Evolutionary conservation across 208 protist species (phyloP).

Genomic region (Leishmania amazonensis): DNA sequence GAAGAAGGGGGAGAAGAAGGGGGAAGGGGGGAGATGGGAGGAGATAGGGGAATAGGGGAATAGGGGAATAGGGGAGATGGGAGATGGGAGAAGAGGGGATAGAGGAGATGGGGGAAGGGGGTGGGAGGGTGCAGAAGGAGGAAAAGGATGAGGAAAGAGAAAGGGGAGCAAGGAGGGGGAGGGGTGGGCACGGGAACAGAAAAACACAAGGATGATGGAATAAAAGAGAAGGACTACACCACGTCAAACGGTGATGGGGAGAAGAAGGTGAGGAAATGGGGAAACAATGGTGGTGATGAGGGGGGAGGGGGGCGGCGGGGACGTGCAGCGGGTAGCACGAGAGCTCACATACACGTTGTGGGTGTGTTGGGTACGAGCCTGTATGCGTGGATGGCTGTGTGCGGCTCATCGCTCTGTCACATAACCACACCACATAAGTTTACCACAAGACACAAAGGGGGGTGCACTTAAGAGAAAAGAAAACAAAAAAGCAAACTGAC

Average conservation of each 20-base stretch:
- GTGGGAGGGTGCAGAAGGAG: not conserved
- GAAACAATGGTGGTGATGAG: too few species aligned
- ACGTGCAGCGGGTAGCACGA: not conserved
- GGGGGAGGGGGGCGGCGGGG: too few species aligned
- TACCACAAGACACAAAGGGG: not conserved
- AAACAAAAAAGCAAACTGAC: not conserved
- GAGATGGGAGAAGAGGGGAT: not conserved
- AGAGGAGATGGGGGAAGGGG: not conserved
- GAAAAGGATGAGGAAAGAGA: not conserved
- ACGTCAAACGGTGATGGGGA: too few species aligned
- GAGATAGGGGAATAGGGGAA: not conserved
- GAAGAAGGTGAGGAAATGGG: too few species aligned
- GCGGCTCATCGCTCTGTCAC: too few species aligned
- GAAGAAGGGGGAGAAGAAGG: not conserved
- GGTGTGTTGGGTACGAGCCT: too few species aligned
- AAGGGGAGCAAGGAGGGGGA: not conserved
- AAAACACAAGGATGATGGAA: not conserved
- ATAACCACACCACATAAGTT: too few species aligned
- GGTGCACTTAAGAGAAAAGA: not conserved
- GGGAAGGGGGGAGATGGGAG: not conserved
- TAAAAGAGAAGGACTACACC: not conserved
- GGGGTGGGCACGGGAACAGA: not conserved
- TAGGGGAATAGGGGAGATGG: not conserved
- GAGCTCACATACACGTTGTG: too few species aligned
- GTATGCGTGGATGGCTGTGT: too few species aligned